phyloP scores from a whole-genome alignment of 108 stramenopile genomes.

The Skeletonema marinoi region DNA sequence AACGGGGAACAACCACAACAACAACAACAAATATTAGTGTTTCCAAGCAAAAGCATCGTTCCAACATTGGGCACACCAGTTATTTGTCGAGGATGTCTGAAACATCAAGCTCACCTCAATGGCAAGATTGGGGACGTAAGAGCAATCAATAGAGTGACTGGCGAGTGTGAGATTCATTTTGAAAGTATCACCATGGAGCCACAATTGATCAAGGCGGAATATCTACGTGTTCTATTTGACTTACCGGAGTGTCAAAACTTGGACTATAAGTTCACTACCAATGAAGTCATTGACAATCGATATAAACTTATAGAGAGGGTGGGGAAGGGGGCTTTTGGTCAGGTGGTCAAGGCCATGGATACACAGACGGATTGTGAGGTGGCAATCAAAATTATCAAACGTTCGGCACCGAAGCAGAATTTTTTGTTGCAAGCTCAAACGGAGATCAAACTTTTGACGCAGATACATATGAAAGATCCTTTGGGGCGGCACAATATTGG shows the following conservation, averaged over 20 bases:
- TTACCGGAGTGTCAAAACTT: slow-evolving; percentile 60
- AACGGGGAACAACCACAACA: no score
- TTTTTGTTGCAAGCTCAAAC: slow-evolving; percentile 97
- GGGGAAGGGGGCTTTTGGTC: slow-evolving; percentile 97
- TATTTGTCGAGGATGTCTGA: no score
- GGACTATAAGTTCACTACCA: slow-evolving; percentile 90
- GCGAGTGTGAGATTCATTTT: no score
- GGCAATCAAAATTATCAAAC: slow-evolving; percentile 99
- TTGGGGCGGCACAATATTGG: slow-evolving; percentile 87
- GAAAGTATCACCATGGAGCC: no score
- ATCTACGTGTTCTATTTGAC: no score
- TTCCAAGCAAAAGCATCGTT: no score
- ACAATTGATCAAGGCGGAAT: no score
- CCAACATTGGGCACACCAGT: no score
- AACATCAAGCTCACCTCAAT: no score
- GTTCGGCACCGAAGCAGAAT: slow-evolving; percentile 69
- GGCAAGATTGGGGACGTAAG: no score
- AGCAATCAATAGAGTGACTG: no score
- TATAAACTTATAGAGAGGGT: slow-evolving; percentile 93
- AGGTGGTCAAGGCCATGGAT: slow-evolving; percentile 93
- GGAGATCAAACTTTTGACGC: slow-evolving; percentile 90
- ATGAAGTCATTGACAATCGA: slow-evolving; percentile 82
- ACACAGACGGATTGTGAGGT: slow-evolving; percentile 73
- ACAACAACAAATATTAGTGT: no score
- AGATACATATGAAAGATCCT: slow-evolving; percentile 69